These are phyloP conservation scores for Pleurotus cornucopiae DNA, from an alignment of 768 basidiomycete species.

Conservation along the genomic window DNA sequence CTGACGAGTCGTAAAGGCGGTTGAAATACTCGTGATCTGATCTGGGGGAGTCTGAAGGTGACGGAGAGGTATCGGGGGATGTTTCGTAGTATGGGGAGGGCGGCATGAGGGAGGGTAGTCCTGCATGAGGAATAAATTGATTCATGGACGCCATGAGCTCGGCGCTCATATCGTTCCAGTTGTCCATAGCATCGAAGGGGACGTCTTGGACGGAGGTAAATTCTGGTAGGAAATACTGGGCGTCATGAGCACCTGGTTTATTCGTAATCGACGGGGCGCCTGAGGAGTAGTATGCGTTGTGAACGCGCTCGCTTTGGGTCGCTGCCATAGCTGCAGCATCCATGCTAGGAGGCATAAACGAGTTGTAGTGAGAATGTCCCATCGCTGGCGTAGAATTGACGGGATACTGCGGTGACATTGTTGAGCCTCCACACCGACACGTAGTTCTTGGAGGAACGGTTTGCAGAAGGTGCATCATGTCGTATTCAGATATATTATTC, in stretches of 20 bases:
- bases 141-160: conserved; percentile 3
- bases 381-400: no score
- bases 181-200: conserved; percentile 2
- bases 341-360: no score
- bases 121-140: not conserved
- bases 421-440: conserved; percentile 1
- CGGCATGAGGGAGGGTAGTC: not conserved
- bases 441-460: not conserved
- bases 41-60: conserved; percentile 1
- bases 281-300: not conserved
- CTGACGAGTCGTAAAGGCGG: not conserved
- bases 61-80: conserved; percentile 2
- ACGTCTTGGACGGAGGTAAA: not conserved
- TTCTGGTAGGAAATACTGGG: not conserved
- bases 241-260: not conserved
- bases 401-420: no score
- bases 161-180: conserved; percentile 4
- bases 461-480: conserved; percentile 4
- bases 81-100: conserved; percentile 3
- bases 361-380: no score
- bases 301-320: not conserved
- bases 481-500: not conserved
- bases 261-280: not conserved
- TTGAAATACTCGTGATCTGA: conserved; percentile 6
- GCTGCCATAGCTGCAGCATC: no score